A percentile compares a stretch with the other conserved stretches of the same genome.
These are phyloP conservation scores for Gracilaria vermiculophylla DNA, from an alignment of 23 red algal species.

Conservation along the genomic window DNA sequence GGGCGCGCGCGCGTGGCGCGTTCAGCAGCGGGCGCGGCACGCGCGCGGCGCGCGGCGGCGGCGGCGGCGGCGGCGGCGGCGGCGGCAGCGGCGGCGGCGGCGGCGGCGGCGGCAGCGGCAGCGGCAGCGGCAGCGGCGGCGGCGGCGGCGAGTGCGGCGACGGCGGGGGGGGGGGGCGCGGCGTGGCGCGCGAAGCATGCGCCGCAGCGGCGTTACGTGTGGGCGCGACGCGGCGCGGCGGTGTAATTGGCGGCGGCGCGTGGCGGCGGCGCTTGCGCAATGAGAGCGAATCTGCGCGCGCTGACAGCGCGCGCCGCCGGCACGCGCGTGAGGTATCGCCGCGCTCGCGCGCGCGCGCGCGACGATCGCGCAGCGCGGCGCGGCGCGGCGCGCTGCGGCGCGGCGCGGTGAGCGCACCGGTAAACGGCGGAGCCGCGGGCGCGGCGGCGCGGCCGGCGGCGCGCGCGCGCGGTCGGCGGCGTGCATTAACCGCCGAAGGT, in stretches of 20 bases:
- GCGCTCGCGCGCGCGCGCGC: too few relatives aligned
- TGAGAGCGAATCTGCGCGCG: neutral
- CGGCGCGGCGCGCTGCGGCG: neutral
- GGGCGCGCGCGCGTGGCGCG: too few relatives aligned
- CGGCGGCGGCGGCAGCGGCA: neutral
- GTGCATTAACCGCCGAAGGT: too few relatives aligned
- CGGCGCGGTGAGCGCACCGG: neutral
- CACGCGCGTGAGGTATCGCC: too few relatives aligned
- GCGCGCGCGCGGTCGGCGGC: too few relatives aligned
- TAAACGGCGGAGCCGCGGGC: neutral
- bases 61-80: too few relatives aligned
- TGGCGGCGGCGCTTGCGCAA: too few relatives aligned
- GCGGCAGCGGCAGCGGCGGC: neutral
- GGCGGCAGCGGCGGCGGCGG: neutral
- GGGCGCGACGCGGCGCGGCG: neutral
- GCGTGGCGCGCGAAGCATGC: neutral
- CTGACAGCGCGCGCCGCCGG: neutral
- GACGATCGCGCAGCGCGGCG: neutral
- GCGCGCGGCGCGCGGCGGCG: neutral
- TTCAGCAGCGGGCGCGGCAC: neutral
- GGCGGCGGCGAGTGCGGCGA: neutral
- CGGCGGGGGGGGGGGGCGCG: neutral
- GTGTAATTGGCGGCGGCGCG: neutral
- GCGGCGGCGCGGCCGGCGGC: too few relatives aligned
- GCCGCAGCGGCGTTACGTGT: neutral